Conservation (phyloP, 202 grass and related monocot genomes). For the Eragrostis tef region DNA sequence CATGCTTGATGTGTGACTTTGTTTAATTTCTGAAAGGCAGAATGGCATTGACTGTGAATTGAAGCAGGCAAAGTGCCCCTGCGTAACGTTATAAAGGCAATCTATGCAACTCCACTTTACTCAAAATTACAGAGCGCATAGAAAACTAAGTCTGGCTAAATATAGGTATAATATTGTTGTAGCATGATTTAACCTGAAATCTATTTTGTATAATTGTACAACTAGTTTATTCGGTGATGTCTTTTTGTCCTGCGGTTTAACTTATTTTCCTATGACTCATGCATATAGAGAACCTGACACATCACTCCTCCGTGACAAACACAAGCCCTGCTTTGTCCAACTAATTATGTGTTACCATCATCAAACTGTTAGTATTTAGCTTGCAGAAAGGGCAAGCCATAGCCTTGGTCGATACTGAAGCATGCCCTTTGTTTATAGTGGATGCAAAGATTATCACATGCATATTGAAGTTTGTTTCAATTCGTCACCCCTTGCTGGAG, state of each 20-base stretch:
- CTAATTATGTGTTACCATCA: too few relatives aligned
- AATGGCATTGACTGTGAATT: slow-evolving; percentile 1
- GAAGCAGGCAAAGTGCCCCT: background rate
- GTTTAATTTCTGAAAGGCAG: slow-evolving; percentile 19
- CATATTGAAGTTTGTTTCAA: background rate
- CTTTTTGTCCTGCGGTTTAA: too few relatives aligned
- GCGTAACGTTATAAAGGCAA: background rate
- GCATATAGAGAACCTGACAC: too few relatives aligned
- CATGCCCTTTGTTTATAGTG: background rate
- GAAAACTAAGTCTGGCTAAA: background rate
- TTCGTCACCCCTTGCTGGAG: background rate
- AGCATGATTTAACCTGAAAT: too few relatives aligned
- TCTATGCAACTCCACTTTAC: background rate
- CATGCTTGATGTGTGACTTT: slow-evolving; percentile 19
- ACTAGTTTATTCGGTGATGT: too few relatives aligned
- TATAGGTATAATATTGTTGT: too few relatives aligned
- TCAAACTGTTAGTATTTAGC: too few relatives aligned
- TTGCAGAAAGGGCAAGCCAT: too few relatives aligned
- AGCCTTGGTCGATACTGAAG: background rate
- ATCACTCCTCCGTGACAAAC: too few relatives aligned
- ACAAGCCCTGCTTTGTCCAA: too few relatives aligned
- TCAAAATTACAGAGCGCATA: background rate
- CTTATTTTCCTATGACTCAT: too few relatives aligned
- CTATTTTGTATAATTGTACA: too few relatives aligned
- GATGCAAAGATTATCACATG: background rate